Conservation (phyloP, 768 basidiomycete species). For the Dentipellis fragilis region DNA sequence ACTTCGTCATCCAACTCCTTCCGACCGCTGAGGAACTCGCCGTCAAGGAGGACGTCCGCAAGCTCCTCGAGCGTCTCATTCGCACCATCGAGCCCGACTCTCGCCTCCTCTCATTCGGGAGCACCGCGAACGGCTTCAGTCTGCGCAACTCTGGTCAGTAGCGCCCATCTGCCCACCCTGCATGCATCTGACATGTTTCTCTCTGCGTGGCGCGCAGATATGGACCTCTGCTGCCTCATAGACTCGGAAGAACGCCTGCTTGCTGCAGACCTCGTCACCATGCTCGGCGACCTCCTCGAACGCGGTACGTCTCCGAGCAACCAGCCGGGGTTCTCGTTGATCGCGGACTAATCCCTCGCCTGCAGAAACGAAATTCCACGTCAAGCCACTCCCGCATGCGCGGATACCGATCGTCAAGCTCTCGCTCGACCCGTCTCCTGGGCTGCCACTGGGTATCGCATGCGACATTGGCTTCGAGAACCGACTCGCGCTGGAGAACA, state of each 20-base stretch:
- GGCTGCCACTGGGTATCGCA: slow-evolving; percentile 79
- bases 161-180: neutral
- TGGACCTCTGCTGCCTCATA: slow-evolving; percentile 97
- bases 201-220: slow-evolving; percentile 44
- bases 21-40: slow-evolving; percentile 85
- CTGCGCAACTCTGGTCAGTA: slow-evolving; percentile 84
- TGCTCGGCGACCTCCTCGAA: slow-evolving; percentile 88
- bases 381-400: slow-evolving; percentile 92
- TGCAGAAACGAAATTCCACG: slow-evolving; percentile 88
- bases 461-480: slow-evolving; percentile 99
- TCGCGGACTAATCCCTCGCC: slow-evolving; percentile 5
- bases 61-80: slow-evolving; percentile 90
- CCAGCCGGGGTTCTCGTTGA: neutral
- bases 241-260: slow-evolving; percentile 73
- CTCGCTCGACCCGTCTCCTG: slow-evolving; percentile 77
- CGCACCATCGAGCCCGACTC: slow-evolving; percentile 90
- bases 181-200: no score
- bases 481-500: slow-evolving; percentile 93
- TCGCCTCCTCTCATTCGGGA: slow-evolving; percentile 87
- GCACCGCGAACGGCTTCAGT: slow-evolving; percentile 95
- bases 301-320: slow-evolving; percentile 50
- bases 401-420: slow-evolving; percentile 99
- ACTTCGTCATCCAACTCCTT: slow-evolving; percentile 87
- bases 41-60: slow-evolving; percentile 93
- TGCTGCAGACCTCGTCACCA: slow-evolving; percentile 85